Base-by-base conservation (phyloP, 176 grass and related monocot genomes). In the Cymbopogon citratus region DNA sequence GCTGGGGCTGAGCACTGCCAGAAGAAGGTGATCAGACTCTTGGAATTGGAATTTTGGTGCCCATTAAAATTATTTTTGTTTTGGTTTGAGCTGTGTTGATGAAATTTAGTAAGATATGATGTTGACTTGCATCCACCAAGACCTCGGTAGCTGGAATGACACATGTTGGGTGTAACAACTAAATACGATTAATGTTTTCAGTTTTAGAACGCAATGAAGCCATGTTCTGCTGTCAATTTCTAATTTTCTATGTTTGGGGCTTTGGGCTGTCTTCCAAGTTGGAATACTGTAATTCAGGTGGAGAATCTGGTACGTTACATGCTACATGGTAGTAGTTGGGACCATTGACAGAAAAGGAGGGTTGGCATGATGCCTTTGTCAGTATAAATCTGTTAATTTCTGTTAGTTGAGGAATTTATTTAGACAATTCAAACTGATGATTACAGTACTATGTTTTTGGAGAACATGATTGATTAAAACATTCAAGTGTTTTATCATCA, bases 1-100 rank as follows among this genome's bases (percentile, higher is more conserved):
- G 66, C 38, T 0, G 88, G 56, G 11, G 16, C 15, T 9, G 74
- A 81, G 35, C 87, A 86, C 63, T 98, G 95, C 67, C 14, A 6
- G 1, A 60, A 15, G 21, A 91, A 98, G 95, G 95, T 98, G 5
- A 51, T 6, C 80, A 6, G 21, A 82, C 23, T 21, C 28, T 18
- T 18, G 27, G 61, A 25, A 18, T 49, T 76, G 73, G 35, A 77
- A 43, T 14, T 23, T 66, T 67, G 73, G 19, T 18, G 3, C 74
- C 61, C 3, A 40, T 63, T 34, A 64, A 2, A 39, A 10, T 7
- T 46, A 48, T 33, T 0, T 5, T 43, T 71, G 1, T 27, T 66
- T 56, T 81, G 7, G 19, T 85, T 88, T 61, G 23, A 33, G 1
- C 31, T 33, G 3, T n/a, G n/a, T n/a, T n/a, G 31, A 29, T 64